phyloP scores from a whole-genome alignment of 345 rosid species.

The Corymbia maculata region DNA sequence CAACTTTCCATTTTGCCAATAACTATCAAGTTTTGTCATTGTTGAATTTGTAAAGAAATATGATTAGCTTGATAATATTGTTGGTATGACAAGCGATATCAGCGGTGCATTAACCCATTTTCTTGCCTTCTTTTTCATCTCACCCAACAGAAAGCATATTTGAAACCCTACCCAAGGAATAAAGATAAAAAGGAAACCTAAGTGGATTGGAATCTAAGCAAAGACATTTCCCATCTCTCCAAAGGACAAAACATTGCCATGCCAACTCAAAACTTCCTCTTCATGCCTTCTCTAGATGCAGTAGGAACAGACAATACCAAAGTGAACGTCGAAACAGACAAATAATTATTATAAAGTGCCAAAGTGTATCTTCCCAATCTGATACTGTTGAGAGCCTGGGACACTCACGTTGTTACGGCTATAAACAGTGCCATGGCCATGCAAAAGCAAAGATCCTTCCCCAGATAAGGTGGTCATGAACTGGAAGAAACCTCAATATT shows the following conservation, averaged over 20 bases:
- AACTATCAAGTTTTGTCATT: background rate
- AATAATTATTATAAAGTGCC: background rate
- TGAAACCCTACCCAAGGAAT: background rate
- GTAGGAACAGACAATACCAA: background rate
- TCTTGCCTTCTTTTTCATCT: background rate
- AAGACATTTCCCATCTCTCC: background rate
- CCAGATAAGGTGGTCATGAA: background rate
- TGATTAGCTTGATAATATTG: background rate
- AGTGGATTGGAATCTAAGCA: background rate
- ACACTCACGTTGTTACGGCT: background rate
- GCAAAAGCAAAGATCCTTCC: background rate
- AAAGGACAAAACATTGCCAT: background rate
- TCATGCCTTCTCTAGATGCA: background rate
- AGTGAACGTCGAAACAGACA: background rate
- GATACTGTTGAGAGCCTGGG: background rate
- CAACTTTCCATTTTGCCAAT: background rate
- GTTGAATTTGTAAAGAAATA: background rate
- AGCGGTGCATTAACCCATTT: background rate
- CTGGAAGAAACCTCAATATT: background rate
- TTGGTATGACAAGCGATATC: background rate
- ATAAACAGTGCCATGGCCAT: background rate
- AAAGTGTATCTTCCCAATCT: background rate
- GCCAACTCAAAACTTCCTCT: background rate
- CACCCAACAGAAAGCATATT: background rate
- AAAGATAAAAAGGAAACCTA: background rate